Evolutionary conservation across 2,329 filamentous ascomycete species (phyloP).

Genomic region (Phaeosphaeria sp.): DNA sequence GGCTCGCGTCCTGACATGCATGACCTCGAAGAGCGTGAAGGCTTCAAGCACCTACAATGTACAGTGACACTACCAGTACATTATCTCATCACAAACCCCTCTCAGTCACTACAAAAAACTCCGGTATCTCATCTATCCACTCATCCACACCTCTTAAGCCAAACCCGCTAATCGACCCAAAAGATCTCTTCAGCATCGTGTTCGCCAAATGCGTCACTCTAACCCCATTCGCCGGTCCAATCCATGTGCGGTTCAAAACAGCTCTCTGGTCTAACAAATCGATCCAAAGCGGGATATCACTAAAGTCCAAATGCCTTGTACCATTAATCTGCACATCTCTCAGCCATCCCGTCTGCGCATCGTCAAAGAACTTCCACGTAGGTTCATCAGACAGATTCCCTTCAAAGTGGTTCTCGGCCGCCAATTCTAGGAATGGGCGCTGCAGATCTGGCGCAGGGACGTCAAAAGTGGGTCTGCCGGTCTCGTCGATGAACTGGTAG

Average conservation of each 20-base stretch:
- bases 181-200: not conserved
- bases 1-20: too few species aligned
- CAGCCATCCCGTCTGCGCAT: constrained; percentile 4
- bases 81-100: not conserved
- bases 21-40: too few species aligned
- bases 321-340: constrained; percentile 2
- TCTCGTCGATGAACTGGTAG: not conserved
- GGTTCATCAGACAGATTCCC: not conserved
- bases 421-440: not conserved
- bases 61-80: too few species aligned
- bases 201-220: not conserved
- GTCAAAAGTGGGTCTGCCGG: not conserved
- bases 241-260: not conserved
- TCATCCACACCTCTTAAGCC: constrained; percentile 1
- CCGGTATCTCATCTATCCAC: constrained; percentile 1
- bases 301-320: constrained; percentile 1
- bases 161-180: not conserved
- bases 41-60: too few species aligned
- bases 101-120: not conserved
- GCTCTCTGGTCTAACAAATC: constrained; percentile 2
- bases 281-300: constrained; percentile 5
- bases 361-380: not conserved
- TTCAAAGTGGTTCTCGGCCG: not conserved
- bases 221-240: not conserved
- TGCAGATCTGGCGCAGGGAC: not conserved